Base-by-base conservation (phyloP, 164 flowering plant genomes). In the Paratinospora sagittata region DNA sequence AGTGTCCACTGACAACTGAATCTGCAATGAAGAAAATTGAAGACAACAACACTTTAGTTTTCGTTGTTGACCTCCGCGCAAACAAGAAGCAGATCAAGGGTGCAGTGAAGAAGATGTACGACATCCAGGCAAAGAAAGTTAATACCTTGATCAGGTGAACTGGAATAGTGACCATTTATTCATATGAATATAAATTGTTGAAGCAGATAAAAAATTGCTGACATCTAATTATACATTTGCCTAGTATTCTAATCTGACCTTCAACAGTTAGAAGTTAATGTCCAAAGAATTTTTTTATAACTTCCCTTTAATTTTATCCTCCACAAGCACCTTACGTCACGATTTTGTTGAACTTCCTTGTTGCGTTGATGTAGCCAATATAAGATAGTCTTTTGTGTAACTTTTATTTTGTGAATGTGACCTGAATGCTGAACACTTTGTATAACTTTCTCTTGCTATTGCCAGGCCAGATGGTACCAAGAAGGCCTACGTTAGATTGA, bases 1-100 rank as follows among this genome's bases (percentile, higher is more conserved):
- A 89, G 55, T 84, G 78, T 72, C 90, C 93, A 0, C 78, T 87
- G 9, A 87, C 89, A 0, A 88, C 90, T 9, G 90, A 88, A 72
- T 85, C 90, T 64, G 90, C 92, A 27, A 88, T 86, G 92, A 88
- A 88, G 82, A 86, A 88, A 81, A 88, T 88, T 60, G 92, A 86
- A 74, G 92, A 88, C 75, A 88, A 88, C 79, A 88, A 88, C 71
- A 88, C 92, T n/a, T 72, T 88, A 68, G 89, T 88, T 41, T 88
- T 88, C 81, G 86, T 88, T 78, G 92, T 88, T 76, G 92, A 88
- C 82, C 79, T 88, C 52, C 85, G 86, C 27, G 87, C 92, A 23
- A 85, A 86, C 79, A 88, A 88, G 85, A 88, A 85, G 73, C 86
- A 83, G 85, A 86, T 86, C 61, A 86, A 87, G 74, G 85, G 71